Conservation (phyloP, 345 rosid species). For the Populus tremula region DNA sequence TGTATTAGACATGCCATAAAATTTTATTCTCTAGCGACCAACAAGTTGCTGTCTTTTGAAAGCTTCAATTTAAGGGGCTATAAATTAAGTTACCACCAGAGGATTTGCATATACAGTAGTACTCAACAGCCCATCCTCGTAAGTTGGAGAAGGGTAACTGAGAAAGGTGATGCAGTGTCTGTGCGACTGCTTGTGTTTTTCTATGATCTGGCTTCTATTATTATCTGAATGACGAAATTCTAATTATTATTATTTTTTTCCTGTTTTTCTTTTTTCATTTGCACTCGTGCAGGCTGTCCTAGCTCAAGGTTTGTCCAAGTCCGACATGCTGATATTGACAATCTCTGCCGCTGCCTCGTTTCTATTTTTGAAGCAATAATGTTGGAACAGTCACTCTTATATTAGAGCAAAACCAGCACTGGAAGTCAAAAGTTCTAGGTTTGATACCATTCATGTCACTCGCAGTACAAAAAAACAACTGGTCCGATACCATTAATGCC, state of each 20-base stretch:
- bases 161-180: not conserved
- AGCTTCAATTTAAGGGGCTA: not conserved
- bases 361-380: constrained; percentile 35
- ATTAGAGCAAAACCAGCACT: constrained; percentile 12
- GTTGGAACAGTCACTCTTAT: constrained; percentile 2
- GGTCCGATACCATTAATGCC: constrained; percentile 13
- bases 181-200: not conserved
- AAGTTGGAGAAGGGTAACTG: not conserved
- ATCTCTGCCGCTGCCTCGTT: constrained; percentile 33
- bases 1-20: not conserved
- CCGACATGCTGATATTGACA: constrained; percentile 23
- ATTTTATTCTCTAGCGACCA: not conserved
- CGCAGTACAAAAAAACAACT: not conserved
- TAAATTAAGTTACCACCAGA: not conserved
- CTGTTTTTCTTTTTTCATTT: constrained; percentile 1
- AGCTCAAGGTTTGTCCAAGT: constrained; percentile 22
- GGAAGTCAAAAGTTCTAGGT: constrained; percentile 1
- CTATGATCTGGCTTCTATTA: not conserved
- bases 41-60: not conserved
- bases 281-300: constrained; percentile 39
- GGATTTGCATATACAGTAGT: not conserved
- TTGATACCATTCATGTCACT: constrained; percentile 15
- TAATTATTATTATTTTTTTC: not conserved
- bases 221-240: not conserved
- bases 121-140: not conserved